These are phyloP conservation scores for Geotrichum ghanense DNA, from an alignment of 805 yeast genomes.

Conservation along the genomic window DNA sequence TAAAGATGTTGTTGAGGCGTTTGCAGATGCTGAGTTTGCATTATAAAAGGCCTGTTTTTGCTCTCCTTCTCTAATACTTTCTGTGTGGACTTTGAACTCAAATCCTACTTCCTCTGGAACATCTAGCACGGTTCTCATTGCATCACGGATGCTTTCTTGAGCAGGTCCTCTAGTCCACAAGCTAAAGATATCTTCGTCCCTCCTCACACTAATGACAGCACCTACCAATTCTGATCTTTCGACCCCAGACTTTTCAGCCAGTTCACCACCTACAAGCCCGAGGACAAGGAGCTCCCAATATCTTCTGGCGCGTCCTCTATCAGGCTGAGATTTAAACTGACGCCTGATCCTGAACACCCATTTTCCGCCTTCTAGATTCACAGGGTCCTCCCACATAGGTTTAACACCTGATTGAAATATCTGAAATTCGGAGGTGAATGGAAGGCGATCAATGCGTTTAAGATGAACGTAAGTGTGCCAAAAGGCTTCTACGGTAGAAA, in stretches of 20 bases:
- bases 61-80: constrained; percentile 19
- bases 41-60: constrained; percentile 1
- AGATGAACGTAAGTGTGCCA: constrained; percentile 84
- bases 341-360: constrained; percentile 46
- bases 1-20: neutral
- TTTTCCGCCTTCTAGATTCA: constrained; percentile 49
- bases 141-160: constrained; percentile 20
- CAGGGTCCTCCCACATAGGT: constrained; percentile 62
- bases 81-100: constrained; percentile 24
- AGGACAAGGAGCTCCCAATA: constrained; percentile 36
- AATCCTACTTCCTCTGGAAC: constrained; percentile 10
- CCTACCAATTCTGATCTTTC: constrained; percentile 33
- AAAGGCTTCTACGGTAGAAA: constrained; percentile 85
- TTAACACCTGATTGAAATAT: constrained; percentile 47
- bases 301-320: constrained; percentile 15
- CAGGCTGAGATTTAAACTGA: constrained; percentile 11
- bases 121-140: constrained; percentile 11
- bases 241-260: constrained; percentile 17
- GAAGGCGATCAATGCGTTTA: constrained; percentile 16
- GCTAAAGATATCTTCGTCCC: constrained; percentile 47
- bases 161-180: constrained; percentile 39
- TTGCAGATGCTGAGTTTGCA: neutral
- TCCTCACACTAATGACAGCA: constrained; percentile 44
- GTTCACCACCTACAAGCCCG: constrained; percentile 39
- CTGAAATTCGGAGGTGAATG: constrained; percentile 36